These are phyloP conservation scores for Lenzites betulinus DNA, from an alignment of 768 basidiomycete species.

Conservation along the genomic window DNA sequence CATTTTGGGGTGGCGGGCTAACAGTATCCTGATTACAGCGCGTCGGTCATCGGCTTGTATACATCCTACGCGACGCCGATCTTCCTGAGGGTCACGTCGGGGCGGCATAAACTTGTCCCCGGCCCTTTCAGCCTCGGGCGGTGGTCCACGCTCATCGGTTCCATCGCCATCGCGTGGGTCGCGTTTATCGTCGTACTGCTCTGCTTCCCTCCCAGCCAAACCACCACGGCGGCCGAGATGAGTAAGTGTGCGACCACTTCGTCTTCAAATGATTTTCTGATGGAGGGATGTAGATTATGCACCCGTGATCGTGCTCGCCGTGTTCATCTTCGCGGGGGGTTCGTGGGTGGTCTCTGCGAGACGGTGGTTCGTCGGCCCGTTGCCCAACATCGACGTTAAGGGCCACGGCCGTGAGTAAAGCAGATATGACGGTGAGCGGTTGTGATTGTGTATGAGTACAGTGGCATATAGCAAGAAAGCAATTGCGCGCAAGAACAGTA, in stretches of 20 bases:
- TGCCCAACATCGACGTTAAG: slow-evolving; percentile 40
- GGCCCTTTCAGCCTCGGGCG: slow-evolving; percentile 63
- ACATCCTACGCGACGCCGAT: slow-evolving; percentile 69
- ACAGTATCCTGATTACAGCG: slow-evolving; percentile 39
- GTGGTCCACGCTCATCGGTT: slow-evolving; percentile 61
- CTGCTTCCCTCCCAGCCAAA: slow-evolving; percentile 53
- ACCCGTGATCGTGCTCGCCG: slow-evolving; percentile 60
- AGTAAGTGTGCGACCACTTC: slow-evolving; percentile 42
- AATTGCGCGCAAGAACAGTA: neutral
- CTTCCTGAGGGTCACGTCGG: slow-evolving; percentile 70
- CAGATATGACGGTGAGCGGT: neutral
- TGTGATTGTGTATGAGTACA: neutral
- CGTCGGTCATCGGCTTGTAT: slow-evolving; percentile 72
- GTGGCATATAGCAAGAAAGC: too few relatives aligned
- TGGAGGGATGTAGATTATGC: slow-evolving; percentile 54
- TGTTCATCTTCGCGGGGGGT: slow-evolving; percentile 63
- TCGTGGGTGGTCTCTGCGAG: slow-evolving; percentile 68
- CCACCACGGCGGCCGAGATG: slow-evolving; percentile 48
- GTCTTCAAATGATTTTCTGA: neutral
- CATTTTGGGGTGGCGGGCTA: neutral
- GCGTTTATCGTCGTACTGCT: slow-evolving; percentile 60
- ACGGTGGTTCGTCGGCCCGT: slow-evolving; percentile 73
- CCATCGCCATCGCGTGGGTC: slow-evolving; percentile 67
- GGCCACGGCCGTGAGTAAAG: neutral
- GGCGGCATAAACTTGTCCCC: slow-evolving; percentile 55